A percentile compares a stretch with the other conserved stretches of the same genome.
phyloP scores from a whole-genome alignment of 441 rosid genomes.

The Adansonia grandidieri region DNA sequence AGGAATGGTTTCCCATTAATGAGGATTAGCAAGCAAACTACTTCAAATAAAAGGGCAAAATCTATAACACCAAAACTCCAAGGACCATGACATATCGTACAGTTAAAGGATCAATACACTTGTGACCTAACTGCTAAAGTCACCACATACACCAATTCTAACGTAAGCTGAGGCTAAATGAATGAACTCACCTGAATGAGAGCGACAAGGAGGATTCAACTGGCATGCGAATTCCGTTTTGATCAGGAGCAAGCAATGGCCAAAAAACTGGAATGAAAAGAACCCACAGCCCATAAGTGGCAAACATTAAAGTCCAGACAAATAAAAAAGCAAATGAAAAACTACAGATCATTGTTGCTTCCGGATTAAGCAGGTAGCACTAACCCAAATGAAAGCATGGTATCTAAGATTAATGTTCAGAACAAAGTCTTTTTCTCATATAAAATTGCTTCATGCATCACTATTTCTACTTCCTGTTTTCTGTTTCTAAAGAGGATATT shows the following conservation, averaged over 20 bases:
- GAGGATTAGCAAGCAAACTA: background rate
- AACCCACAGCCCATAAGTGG: constrained; percentile 20
- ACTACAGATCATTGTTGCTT: too few species aligned
- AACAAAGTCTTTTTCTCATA: background rate
- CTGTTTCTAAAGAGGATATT: constrained; percentile 5
- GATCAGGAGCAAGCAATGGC: constrained; percentile 74
- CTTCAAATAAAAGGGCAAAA: background rate
- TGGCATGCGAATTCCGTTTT: constrained; percentile 50
- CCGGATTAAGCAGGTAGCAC: too few species aligned
- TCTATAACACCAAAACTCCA: too few species aligned
- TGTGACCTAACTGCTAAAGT: background rate
- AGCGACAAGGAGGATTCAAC: constrained; percentile 79
- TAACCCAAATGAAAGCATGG: background rate
- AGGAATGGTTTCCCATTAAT: background rate
- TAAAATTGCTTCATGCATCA: background rate
- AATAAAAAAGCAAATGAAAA: background rate
- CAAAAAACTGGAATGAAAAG: constrained; percentile 64
- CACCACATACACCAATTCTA: background rate
- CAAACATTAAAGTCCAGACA: constrained; percentile 7
- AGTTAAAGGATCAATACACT: background rate
- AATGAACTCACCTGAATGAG: constrained; percentile 71
- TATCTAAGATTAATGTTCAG: background rate
- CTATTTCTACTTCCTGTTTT: constrained; percentile 6
- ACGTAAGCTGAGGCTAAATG: background rate
- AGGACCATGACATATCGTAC: background rate